Evolutionary conservation across 2,329 filamentous ascomycete genomes (phyloP), one percentile per base, ranked within the genome.

Genomic region (Kalaharituber pfeilii): DNA sequence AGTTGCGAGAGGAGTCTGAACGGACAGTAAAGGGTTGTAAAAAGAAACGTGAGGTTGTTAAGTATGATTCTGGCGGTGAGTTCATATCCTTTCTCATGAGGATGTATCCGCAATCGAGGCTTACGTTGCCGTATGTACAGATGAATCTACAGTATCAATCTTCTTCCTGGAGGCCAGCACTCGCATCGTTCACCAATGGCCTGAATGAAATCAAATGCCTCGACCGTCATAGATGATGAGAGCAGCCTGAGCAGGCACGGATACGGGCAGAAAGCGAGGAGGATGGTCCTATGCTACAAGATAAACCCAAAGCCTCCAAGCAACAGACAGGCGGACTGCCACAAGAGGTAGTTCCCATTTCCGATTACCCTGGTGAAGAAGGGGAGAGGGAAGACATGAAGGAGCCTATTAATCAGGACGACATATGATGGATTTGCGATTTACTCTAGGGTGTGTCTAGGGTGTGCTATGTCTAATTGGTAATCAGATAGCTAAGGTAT

Each of bases 81-180:
- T 66, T 51, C 25, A 25, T 13, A 6, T 5, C n/a, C n/a, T 36
- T 22, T 47, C 24, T 22, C 11, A 22, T 47, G 29, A 8, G 5
- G 33, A n/a, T n/a, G n/a, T n/a, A n/a, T n/a, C n/a, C n/a, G n/a
- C n/a, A n/a, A n/a, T n/a, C n/a, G n/a, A n/a, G n/a, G n/a, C n/a
- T n/a, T n/a, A n/a, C n/a, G n/a, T n/a, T 18, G 4, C 33, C 33
- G 3, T 47, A 22, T 47, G 45, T 57, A 53, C 63, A 91, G 89
- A 95, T 68, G 89, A 94, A 62, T 98, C 95, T 66, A 87, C 96
- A 66, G 86, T 95, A 13, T 85, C 87, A 33, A 84, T 98, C 60
- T 96, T 95, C 70, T 73, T 98, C 60, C 93, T 85, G 47, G 86
- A 94, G 67, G 84, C 83, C 6, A 81, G 78, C 51, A 88, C 83